Evolutionary conservation across 495 filamentous ascomycete genomes (phyloP).

Genomic region (Xylaria flabelliformis): DNA sequence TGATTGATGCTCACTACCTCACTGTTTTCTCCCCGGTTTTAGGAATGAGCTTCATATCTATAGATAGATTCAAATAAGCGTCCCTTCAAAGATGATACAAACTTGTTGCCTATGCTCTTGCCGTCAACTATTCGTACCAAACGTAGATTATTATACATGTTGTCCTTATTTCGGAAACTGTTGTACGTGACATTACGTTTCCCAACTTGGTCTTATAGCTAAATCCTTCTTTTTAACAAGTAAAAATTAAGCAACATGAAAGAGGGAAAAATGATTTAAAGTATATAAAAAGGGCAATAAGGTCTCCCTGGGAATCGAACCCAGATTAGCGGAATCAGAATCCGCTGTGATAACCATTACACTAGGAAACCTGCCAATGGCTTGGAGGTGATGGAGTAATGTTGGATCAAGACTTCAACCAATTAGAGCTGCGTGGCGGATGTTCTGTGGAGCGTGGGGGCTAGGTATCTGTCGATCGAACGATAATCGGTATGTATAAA

Average conservation of each 20-base stretch:
- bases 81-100: not conserved
- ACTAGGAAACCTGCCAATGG: constrained; percentile 29
- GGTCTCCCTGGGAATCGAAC: constrained; percentile 36
- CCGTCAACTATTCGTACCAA: not conserved
- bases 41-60: too few species aligned
- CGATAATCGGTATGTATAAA: not conserved
- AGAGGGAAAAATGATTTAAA: too few species aligned
- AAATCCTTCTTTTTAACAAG: not conserved
- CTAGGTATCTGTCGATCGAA: not conserved
- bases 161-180: too few species aligned
- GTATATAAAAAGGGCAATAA: not conserved
- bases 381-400: not conserved
- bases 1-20: not conserved
- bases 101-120: not conserved
- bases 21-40: too few species aligned
- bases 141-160: not conserved
- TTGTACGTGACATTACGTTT: too few species aligned
- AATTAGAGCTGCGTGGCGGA: not conserved
- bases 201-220: not conserved
- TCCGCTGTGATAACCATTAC: constrained; percentile 35
- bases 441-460: not conserved
- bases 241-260: not conserved
- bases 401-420: not conserved
- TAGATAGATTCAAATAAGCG: not conserved
- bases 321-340: constrained; percentile 36